These are phyloP conservation scores for Trichoderma atroviride DNA, from an alignment of 2,329 filamentous ascomycete species.

Conservation along the genomic window DNA sequence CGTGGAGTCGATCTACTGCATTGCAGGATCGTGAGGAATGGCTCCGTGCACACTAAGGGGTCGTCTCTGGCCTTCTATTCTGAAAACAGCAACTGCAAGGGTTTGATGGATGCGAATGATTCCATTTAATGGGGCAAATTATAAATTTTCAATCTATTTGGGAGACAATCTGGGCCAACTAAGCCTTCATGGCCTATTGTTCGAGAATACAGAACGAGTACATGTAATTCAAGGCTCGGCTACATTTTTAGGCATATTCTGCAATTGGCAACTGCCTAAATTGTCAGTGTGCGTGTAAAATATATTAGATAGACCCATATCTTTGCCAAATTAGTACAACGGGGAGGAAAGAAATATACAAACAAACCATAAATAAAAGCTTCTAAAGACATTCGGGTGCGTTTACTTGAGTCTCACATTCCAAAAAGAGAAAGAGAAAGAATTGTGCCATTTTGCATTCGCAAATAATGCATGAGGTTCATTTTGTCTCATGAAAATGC, in stretches of 20 bases:
- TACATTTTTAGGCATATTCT: background rate
- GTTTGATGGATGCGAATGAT: background rate
- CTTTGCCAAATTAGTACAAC: background rate
- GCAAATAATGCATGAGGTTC: no score
- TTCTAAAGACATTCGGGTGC: no score
- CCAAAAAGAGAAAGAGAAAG: no score
- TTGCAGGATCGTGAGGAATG: background rate
- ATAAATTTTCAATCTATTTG: background rate
- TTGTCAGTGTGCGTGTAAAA: background rate
- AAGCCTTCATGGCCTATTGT: background rate
- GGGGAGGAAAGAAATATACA: background rate
- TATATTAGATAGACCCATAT: background rate
- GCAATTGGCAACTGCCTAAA: background rate
- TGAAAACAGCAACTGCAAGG: slow-evolving; percentile 10
- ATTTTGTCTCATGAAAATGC: no score
- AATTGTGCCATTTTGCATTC: no score
- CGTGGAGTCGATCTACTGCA: background rate
- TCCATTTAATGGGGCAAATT: background rate
- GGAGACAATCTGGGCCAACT: background rate
- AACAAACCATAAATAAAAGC: no score
- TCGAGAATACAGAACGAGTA: background rate
- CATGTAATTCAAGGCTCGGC: background rate
- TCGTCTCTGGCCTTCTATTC: background rate
- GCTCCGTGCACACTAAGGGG: background rate
- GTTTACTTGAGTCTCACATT: no score